These are phyloP conservation scores for Byssochlamys sp. DNA, from an alignment of 2,329 filamentous ascomycete species.

Conservation along the genomic window DNA sequence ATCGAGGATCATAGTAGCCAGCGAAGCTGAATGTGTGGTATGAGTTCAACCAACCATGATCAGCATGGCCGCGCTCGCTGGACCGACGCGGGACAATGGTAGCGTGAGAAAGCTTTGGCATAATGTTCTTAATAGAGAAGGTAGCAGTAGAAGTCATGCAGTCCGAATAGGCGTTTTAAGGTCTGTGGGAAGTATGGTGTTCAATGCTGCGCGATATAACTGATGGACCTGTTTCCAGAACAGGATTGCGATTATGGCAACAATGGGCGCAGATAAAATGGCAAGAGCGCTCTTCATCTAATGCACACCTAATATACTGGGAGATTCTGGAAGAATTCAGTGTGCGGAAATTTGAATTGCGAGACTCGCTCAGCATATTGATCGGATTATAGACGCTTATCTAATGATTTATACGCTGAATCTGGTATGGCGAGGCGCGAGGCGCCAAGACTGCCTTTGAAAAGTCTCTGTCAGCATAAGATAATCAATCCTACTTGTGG, in stretches of 20 bases:
- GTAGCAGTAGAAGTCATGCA: not conserved
- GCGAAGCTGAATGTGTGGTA: constrained; percentile 84
- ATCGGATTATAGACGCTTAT: not conserved
- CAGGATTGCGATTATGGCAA: not conserved
- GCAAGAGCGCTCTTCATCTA: not conserved
- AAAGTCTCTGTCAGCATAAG: not conserved
- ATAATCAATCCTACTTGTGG: not conserved
- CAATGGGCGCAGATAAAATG: not conserved
- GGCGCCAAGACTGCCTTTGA: not conserved
- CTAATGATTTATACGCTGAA: not conserved
- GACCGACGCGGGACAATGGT: constrained; percentile 69
- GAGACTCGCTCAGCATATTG: not conserved
- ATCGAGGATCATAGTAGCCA: constrained; percentile 56
- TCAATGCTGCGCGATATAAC: not conserved
- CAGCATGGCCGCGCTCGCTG: constrained; percentile 59
- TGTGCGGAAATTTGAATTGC: not conserved
- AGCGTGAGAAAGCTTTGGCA: constrained; percentile 58
- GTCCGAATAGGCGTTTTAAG: not conserved
- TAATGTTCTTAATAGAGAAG: constrained; percentile 29
- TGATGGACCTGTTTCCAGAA: not conserved
- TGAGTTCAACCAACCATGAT: constrained; percentile 80
- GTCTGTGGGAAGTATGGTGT: not conserved
- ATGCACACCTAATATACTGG: not conserved
- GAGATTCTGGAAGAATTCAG: not conserved
- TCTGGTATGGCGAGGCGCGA: not conserved